A percentile compares a stretch with the other conserved stretches of the same genome.
phyloP scores from a whole-genome alignment of 1,139 yeast genomes.

The Lodderomyces orthopsilosis region DNA sequence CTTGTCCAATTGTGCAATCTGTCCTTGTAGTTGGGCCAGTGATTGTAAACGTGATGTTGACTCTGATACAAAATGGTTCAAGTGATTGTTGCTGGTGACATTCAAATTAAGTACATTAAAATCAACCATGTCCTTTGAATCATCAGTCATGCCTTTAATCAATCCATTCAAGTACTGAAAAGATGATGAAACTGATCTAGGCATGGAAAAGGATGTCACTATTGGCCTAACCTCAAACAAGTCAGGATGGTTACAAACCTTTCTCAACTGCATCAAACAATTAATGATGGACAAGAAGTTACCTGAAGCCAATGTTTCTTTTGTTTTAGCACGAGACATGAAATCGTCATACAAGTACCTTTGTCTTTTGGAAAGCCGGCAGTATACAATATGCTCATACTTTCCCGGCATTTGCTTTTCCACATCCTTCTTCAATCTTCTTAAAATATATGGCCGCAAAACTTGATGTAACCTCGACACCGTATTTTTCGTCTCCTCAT shows the following conservation, averaged over 20 bases:
- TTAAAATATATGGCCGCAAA: slow-evolving; percentile 82
- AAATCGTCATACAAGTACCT: slow-evolving; percentile 92
- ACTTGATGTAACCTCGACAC: slow-evolving; percentile 91
- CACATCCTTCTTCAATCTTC: slow-evolving; percentile 93
- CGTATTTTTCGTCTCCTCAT: slow-evolving; percentile 75
- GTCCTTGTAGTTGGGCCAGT: slow-evolving; percentile 40
- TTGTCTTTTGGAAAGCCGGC: slow-evolving; percentile 90
- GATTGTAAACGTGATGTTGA: slow-evolving; percentile 49
- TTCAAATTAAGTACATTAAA: slow-evolving; percentile 61
- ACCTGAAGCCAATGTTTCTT: slow-evolving; percentile 90
- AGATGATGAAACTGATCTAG: slow-evolving; percentile 55
- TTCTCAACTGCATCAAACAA: slow-evolving; percentile 95
- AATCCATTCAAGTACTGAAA: slow-evolving; percentile 45
- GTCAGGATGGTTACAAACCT: slow-evolving; percentile 97
- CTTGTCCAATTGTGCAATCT: slow-evolving; percentile 40
- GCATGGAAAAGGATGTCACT: slow-evolving; percentile 81
- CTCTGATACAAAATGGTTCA: slow-evolving; percentile 48
- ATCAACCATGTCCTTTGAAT: slow-evolving; percentile 34
- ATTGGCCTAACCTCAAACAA: slow-evolving; percentile 94
- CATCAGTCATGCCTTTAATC: slow-evolving; percentile 33
- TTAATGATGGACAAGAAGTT: slow-evolving; percentile 93
- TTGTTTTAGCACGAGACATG: slow-evolving; percentile 95
- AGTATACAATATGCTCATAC: slow-evolving; percentile 90
- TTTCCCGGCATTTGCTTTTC: slow-evolving; percentile 99
- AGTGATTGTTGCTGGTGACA: slow-evolving; percentile 47